Evolutionary conservation across 1,284 basidiomycete species (phyloP).

Genomic region (Puccinia horiana): DNA sequence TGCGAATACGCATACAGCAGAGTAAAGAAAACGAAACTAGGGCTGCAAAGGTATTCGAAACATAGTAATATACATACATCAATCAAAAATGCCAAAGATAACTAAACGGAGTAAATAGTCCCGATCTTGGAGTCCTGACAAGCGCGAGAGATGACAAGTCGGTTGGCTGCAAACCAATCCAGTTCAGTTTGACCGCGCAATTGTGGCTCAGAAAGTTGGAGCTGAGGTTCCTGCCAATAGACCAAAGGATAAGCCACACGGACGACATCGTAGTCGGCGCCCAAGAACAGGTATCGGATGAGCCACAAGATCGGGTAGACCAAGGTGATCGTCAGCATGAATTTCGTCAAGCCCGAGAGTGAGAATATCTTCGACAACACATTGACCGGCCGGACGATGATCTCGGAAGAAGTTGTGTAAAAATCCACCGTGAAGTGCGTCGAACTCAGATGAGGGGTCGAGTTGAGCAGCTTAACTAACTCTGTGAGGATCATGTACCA

Average conservation of each 20-base stretch:
- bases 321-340: constrained; percentile 30
- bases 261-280: constrained; percentile 31
- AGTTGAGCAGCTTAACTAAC: constrained; percentile 10
- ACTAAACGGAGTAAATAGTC: neutral
- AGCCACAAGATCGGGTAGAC: constrained; percentile 38
- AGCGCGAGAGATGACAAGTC: neutral
- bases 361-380: constrained; percentile 26
- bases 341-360: constrained; percentile 19
- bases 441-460: constrained; percentile 25
- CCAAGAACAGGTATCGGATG: constrained; percentile 28
- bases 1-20: neutral
- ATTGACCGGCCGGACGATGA: constrained; percentile 39
- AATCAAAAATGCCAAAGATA: neutral
- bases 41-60: neutral
- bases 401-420: constrained; percentile 14
- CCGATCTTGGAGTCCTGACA: constrained; percentile 38
- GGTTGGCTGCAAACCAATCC: constrained; percentile 33
- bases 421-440: constrained; percentile 37
- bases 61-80: neutral
- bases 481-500: neutral
- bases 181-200: constrained; percentile 17
- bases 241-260: constrained; percentile 32
- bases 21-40: neutral
- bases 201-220: neutral
- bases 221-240: constrained; percentile 15